Conservation (phyloP, 169 alveolate species). For the Plasmodium gallinaceum region DNA sequence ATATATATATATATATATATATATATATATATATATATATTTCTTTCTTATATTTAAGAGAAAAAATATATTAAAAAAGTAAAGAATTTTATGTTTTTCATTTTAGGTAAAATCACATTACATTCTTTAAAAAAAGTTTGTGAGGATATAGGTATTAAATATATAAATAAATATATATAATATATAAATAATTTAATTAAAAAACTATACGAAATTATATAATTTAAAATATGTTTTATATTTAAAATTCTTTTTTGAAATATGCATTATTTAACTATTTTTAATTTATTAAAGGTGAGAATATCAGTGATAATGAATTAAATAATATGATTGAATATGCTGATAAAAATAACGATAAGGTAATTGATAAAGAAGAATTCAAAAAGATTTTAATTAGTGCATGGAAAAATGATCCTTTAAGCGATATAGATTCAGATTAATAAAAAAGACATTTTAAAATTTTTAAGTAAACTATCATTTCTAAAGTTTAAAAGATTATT, state of each 20-base stretch:
- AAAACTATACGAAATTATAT: neutral
- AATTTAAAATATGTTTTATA: too few relatives aligned
- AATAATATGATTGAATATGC: slow-evolving; percentile 68
- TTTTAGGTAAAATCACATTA: slow-evolving; percentile 48
- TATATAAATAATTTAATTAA: neutral
- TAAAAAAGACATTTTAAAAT: neutral
- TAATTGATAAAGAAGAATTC: slow-evolving; percentile 57
- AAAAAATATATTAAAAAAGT: too few relatives aligned
- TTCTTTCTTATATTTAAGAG: neutral
- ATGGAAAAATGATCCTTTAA: slow-evolving; percentile 68
- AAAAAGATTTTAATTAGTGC: slow-evolving; percentile 23
- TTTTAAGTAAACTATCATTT: too few relatives aligned
- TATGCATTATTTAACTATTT: neutral
- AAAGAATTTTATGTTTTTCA: neutral
- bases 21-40: neutral
- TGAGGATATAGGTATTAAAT: slow-evolving; percentile 30
- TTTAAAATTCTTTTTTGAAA: neutral
- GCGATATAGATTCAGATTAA: slow-evolving; percentile 69
- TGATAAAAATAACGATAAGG: slow-evolving; percentile 63
- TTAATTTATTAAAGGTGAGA: slow-evolving; percentile 33
- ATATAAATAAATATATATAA: neutral
- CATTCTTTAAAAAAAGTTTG: slow-evolving; percentile 40
- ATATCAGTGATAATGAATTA: slow-evolving; percentile 37
- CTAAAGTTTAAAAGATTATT: too few relatives aligned
- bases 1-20: neutral